phyloP scores from a whole-genome alignment of 257 asterid species.

The Solanum habrochaites region DNA sequence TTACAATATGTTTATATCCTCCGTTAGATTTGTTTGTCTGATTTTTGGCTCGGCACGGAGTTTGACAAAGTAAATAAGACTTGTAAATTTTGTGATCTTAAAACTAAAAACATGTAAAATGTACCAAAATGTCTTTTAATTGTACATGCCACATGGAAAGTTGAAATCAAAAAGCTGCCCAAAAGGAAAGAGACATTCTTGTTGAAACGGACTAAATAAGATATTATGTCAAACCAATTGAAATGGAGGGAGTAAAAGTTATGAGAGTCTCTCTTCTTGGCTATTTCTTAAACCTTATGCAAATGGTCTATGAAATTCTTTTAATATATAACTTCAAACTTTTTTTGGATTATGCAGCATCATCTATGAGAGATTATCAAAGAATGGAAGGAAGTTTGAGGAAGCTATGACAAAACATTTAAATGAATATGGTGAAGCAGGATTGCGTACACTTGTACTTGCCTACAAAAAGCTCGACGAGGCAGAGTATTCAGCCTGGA shows the following conservation, averaged over 20 bases:
- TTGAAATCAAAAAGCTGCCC: not conserved
- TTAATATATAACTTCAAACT: not conserved
- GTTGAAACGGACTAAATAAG: not conserved
- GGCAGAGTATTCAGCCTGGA: constrained; percentile 79
- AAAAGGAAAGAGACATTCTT: not conserved
- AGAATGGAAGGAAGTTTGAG: constrained; percentile 48
- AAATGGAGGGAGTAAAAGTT: not conserved
- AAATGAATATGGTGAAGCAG: constrained; percentile 91
- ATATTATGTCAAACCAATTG: not conserved
- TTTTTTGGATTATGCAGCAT: constrained; percentile 45
- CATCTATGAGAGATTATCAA: constrained; percentile 78
- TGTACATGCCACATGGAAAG: not conserved
- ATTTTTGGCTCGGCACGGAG: not conserved
- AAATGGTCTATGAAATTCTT: not conserved
- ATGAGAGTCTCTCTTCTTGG: not conserved
- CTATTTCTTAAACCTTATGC: not conserved
- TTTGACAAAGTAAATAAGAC: too few species aligned
- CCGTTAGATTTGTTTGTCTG: not conserved
- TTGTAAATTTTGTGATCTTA: not conserved
- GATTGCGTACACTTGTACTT: constrained; percentile 88
- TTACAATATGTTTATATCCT: not conserved
- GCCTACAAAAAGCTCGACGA: constrained; percentile 82
- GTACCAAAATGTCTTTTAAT: not conserved
- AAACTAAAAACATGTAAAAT: not conserved
- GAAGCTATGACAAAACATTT: constrained; percentile 75